Evolutionary conservation across 192 early-diverging fungal genomes (phyloP).

Genomic region (Coemansia sp.): DNA sequence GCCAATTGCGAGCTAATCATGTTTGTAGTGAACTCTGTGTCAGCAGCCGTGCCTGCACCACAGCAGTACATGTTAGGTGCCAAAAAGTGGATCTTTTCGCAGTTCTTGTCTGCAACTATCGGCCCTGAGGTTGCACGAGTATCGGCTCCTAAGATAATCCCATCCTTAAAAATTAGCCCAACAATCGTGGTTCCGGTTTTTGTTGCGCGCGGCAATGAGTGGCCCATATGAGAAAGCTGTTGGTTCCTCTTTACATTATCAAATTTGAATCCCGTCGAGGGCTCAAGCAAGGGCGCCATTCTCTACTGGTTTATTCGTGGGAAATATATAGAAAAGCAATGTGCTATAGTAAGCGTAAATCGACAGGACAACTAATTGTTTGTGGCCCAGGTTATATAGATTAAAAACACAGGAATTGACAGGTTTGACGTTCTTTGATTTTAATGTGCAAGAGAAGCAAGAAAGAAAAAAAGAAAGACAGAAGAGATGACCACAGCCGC

Average conservation of each 20-base stretch:
- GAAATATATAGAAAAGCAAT: slow-evolving; percentile 1
- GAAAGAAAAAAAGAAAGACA: slow-evolving; percentile 2
- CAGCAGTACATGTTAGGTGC: slow-evolving; percentile 98
- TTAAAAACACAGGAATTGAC: not conserved
- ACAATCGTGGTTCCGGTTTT: slow-evolving; percentile 98
- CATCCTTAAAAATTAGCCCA: slow-evolving; percentile 92
- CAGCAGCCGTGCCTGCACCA: slow-evolving; percentile 98
- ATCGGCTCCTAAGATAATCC: slow-evolving; percentile 92
- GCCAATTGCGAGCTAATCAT: slow-evolving; percentile 93
- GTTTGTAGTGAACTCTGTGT: slow-evolving; percentile 93
- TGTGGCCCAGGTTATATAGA: not conserved
- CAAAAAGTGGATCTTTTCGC: slow-evolving; percentile 97
- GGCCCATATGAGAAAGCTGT: slow-evolving; percentile 73
- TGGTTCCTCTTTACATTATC: slow-evolving; percentile 68
- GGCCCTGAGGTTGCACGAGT: slow-evolving; percentile 94
- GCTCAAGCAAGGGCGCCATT: slow-evolving; percentile 35
- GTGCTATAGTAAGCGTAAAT: not conserved
- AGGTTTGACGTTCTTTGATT: not conserved
- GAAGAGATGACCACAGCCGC: not conserved
- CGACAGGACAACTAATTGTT: not conserved
- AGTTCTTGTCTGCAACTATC: slow-evolving; percentile 99
- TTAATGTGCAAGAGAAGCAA: not conserved
- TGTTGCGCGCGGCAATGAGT: slow-evolving; percentile 76
- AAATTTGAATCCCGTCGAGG: slow-evolving; percentile 49
- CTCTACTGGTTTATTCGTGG: not conserved